Evolutionary conservation across 2,329 filamentous ascomycete genomes (phyloP).

Genomic region (Alternaria brassicicola): DNA sequence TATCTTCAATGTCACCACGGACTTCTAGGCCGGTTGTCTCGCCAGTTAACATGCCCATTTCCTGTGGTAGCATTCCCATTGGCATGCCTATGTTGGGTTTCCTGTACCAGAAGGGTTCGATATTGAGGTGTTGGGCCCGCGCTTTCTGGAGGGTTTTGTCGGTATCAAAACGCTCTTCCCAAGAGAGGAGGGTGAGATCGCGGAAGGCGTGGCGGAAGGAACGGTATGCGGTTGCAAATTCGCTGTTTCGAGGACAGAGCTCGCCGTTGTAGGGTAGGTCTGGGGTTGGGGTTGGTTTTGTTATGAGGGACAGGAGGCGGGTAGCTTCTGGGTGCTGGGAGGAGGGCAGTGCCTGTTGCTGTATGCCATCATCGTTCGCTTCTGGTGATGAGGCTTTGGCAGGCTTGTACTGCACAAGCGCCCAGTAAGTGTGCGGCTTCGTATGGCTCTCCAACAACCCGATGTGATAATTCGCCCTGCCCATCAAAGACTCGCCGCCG

Average conservation of each 20-base stretch:
- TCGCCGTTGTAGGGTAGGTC: slow-evolving; percentile 24
- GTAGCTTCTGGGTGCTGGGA: slow-evolving; percentile 8
- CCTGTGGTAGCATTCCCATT: slow-evolving; percentile 6
- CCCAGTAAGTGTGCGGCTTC: slow-evolving; percentile 40
- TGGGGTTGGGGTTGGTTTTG: slow-evolving; percentile 2
- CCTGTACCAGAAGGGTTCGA: slow-evolving; percentile 40
- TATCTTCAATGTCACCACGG: neutral
- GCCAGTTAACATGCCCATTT: slow-evolving; percentile 2
- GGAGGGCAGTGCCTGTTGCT: neutral
- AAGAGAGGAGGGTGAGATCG: slow-evolving; percentile 48
- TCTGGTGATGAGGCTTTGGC: neutral
- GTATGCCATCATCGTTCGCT: neutral
- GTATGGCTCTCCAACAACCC: slow-evolving; percentile 44
- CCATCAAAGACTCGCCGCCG: slow-evolving; percentile 53
- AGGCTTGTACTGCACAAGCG: slow-evolving; percentile 34
- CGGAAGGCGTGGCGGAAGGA: slow-evolving; percentile 50
- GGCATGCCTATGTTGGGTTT: slow-evolving; percentile 25
- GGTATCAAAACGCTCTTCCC: slow-evolving; percentile 50
- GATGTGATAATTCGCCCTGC: slow-evolving; percentile 60
- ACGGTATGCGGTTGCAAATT: slow-evolving; percentile 43
- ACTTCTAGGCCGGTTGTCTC: slow-evolving; percentile 12
- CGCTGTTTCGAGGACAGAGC: slow-evolving; percentile 39
- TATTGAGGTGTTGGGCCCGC: slow-evolving; percentile 15
- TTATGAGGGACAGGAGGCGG: slow-evolving; percentile 23
- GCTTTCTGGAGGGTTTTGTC: slow-evolving; percentile 26